Evolutionary conservation across 1,284 basidiomycete species (phyloP), one percentile per base, ranked within the genome.

Genomic region (Phellinidium pouzarii): DNA sequence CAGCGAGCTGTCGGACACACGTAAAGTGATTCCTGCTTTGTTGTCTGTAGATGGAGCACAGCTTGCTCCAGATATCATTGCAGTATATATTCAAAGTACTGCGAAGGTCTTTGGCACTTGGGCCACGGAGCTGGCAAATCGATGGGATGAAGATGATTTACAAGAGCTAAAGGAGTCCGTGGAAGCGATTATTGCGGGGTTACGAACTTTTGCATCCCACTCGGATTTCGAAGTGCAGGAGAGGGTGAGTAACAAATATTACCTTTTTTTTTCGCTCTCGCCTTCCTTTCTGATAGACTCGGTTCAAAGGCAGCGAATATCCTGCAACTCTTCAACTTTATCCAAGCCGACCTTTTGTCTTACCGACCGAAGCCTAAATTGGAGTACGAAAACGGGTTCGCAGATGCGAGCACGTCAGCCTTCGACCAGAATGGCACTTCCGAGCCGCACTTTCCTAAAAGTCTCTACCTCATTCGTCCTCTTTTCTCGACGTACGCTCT

Each of bases 201-300:
- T 90, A 50, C 64, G 71, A n/a, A 71, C 72, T 42, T 75, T 91
- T 56, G 71, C 74, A 23, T 66, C 71, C 2, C 82, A 74, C 61
- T 68, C 77, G 3, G 78, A 94, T 60, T 83, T 92, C 34, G 94
- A 97, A 64, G 86, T 98, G 11, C 91, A 94, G 68, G 93, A 98
- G 68, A 75, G 95, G 61, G 89, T 90, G 59, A 58, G 84, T 72
- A n/a, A 44, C 37, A 49, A 20, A 44, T 7, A 20, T 53, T 49
- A 38, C 23, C 43, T 17, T 22, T 26, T 25, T 7, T 45, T 27
- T 31, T 27, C 40, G 6, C 20, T 22, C 22, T n/a, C 31, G 14
- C 37, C n/a, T 22, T 48, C 23, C 14, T 7, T 12, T 17, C 19
- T 48, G 5, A 26, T 43, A 2, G 37, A 56, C 26, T 17, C 26